These are phyloP conservation scores for Rhododendron griersonianum DNA, from an alignment of 148 eudicot species.

Conservation along the genomic window DNA sequence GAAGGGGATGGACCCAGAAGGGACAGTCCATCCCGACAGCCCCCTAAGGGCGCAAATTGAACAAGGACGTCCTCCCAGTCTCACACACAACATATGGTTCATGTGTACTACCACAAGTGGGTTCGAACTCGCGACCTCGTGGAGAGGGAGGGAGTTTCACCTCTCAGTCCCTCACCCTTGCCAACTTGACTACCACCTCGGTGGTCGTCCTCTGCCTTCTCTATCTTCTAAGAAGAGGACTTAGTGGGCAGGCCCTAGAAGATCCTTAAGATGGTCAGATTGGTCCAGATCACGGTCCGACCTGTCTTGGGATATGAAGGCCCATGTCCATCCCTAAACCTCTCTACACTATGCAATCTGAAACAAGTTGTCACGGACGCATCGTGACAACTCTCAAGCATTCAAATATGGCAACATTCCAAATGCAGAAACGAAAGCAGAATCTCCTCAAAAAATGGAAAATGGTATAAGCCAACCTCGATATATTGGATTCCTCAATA, in stretches of 20 bases:
- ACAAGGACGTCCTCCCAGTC: background rate
- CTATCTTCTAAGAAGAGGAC: background rate
- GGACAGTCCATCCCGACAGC: background rate
- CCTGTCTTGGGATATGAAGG: background rate
- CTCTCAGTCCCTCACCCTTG: background rate
- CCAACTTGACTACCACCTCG: background rate
- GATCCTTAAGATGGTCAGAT: background rate
- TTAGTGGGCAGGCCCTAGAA: background rate
- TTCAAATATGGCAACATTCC: background rate
- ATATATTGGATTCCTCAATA: constrained; percentile 2
- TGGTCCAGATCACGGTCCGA: background rate
- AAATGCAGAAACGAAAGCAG: background rate
- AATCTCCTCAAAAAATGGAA: background rate
- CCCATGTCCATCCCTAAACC: background rate
- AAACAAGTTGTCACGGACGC: background rate
- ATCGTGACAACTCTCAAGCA: background rate
- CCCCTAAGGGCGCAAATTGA: background rate
- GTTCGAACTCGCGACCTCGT: background rate
- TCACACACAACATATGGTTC: background rate
- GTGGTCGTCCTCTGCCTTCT: background rate
- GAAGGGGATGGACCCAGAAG: background rate
- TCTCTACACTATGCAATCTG: background rate
- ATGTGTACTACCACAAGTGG: background rate
- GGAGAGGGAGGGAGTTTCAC: background rate
- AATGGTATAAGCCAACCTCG: background rate